Evolutionary conservation across 768 basidiomycete species (phyloP), one percentile per base, ranked within the genome.

Genomic region (Suillus tomentosus): DNA sequence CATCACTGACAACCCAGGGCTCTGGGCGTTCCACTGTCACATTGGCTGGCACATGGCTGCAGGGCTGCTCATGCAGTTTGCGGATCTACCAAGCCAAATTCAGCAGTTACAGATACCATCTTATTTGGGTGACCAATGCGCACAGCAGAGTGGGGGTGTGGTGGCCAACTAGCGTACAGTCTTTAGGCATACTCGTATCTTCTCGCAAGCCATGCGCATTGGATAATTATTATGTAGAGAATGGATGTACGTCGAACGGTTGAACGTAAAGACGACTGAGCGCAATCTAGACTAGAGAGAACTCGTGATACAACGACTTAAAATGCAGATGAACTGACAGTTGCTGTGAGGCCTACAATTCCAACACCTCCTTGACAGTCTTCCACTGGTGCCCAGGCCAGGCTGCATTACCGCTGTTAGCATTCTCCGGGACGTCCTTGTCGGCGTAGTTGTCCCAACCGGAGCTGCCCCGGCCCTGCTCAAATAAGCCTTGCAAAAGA

Each of bases 11-110:
- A 81, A 81, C 61, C 78, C 81, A 0, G 81, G 81, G 37, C 63
- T 80, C 45, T 82, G 81, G 81, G 78, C 79, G 1, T 79, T 82
- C 71, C 81, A 82, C 67, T 82, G 81, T 43, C 81, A 79, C 65
- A 71, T 71, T 67, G 70, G 64, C 56, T 78, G 78, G 78, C 76
- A 78, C 64, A 80, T 79, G 77, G 76, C 77, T 0, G 72, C 78
- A 0, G 80, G 80, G 9, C 67, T 82, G 36, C 42, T 82, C 48
- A 76, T 81, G 76, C 79, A 78, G 63, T 69, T 81, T 59, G 79
- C 76, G 64, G 76, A 73, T 55, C 68, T 80, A 63, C 79, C 79
- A 10, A 73, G 72, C 22, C 60, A 72, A 63, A 71, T 78, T 45
- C 74, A 76, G 39, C 66, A 71, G 62, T 73, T 79, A 37, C 65